phyloP scores from a whole-genome alignment of 2,329 filamentous ascomycete species.

The Orbilia oligospora region DNA sequence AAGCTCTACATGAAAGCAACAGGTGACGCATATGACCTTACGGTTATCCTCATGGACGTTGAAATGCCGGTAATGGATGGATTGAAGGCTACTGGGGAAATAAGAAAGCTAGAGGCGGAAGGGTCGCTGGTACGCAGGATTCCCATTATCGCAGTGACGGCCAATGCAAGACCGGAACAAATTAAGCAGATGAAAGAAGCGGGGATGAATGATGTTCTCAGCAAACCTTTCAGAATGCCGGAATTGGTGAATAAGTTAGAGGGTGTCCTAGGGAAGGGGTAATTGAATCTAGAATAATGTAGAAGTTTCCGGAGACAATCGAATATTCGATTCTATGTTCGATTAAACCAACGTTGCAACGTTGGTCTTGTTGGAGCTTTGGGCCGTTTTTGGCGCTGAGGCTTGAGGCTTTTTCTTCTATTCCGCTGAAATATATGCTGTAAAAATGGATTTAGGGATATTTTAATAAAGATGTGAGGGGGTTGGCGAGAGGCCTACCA shows the following conservation, averaged over 20 bases:
- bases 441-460: background rate
- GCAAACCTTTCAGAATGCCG: constrained; percentile 82
- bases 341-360: background rate
- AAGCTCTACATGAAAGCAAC: constrained; percentile 67
- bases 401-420: background rate
- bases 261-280: constrained; percentile 67
- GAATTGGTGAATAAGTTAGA: constrained; percentile 79
- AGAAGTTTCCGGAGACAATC: background rate
- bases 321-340: constrained; percentile 6
- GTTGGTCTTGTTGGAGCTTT: constrained; percentile 12
- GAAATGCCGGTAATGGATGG: constrained; percentile 90
- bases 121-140: constrained; percentile 76
- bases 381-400: constrained; percentile 2
- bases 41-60: constrained; percentile 77
- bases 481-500: no score
- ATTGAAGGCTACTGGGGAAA: constrained; percentile 78
- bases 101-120: constrained; percentile 77
- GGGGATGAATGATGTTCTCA: constrained; percentile 83
- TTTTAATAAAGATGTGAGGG: background rate
- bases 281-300: background rate
- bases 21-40: constrained; percentile 68
- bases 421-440: background rate
- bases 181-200: constrained; percentile 79
- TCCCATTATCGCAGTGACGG: constrained; percentile 82
- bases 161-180: constrained; percentile 82